Conservation (phyloP, 306 rosid genomes). For the Cucumis hystrix region DNA sequence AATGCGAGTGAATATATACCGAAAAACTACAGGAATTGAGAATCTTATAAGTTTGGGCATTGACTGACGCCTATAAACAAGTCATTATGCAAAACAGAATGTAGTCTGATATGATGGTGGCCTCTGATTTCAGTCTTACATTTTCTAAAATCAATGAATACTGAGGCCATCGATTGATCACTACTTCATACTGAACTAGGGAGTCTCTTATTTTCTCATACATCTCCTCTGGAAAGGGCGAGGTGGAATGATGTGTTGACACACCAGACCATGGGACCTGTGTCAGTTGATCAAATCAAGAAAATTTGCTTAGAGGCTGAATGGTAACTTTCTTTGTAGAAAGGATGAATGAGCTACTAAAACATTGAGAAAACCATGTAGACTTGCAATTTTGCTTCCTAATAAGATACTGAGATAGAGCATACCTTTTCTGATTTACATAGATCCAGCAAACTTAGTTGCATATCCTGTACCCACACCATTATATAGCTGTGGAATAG, state of each 20-base stretch:
- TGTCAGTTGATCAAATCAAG: slow-evolving; percentile 18
- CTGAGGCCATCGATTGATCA: slow-evolving; percentile 93
- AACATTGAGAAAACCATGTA: background rate
- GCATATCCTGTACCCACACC: slow-evolving; percentile 96
- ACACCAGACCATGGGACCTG: slow-evolving; percentile 99
- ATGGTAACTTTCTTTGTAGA: background rate
- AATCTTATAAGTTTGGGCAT: background rate
- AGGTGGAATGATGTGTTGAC: slow-evolving; percentile 71
- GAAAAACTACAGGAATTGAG: background rate
- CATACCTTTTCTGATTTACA: slow-evolving; percentile 92
- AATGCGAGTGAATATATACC: background rate
- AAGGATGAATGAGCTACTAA: background rate
- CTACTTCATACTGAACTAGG: slow-evolving; percentile 67
- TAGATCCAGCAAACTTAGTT: slow-evolving; percentile 63
- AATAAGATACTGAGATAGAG: background rate
- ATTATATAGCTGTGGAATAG: slow-evolving; percentile 75
- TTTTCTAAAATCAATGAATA: slow-evolving; percentile 74
- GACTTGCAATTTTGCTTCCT: background rate
- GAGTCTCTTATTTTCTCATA: slow-evolving; percentile 70
- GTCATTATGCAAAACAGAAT: background rate
- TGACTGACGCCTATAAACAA: background rate
- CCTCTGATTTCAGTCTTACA: slow-evolving; percentile 34
- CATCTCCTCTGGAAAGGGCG: slow-evolving; percentile 91
- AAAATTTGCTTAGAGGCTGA: background rate
- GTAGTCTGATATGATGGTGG: background rate